These are phyloP conservation scores for Phytophthora meadii DNA, from an alignment of 352 stramenopile species.

Conservation along the genomic window DNA sequence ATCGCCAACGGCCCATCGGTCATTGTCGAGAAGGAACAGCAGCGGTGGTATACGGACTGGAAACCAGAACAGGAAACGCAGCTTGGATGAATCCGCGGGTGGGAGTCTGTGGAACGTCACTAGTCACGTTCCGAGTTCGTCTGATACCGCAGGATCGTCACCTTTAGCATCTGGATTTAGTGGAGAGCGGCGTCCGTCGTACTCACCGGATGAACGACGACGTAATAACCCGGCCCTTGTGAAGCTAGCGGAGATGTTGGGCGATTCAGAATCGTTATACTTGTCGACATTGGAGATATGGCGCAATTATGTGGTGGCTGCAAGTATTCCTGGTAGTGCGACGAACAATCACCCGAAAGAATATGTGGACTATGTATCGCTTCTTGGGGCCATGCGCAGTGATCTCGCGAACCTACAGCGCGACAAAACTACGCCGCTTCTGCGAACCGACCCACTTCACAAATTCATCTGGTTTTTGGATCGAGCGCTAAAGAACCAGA, in stretches of 20 bases:
- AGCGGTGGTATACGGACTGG: slow-evolving; percentile 22
- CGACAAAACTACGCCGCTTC: slow-evolving; percentile 73
- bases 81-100: slow-evolving; percentile 37
- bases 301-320: slow-evolving; percentile 75
- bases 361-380: slow-evolving; percentile 86
- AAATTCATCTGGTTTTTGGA: slow-evolving; percentile 92
- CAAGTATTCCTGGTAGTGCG: slow-evolving; percentile 70
- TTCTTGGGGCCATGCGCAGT: slow-evolving; percentile 78
- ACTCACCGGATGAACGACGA: slow-evolving; percentile 70
- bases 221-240: slow-evolving; percentile 69
- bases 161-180: slow-evolving; percentile 36
- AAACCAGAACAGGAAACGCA: slow-evolving; percentile 38
- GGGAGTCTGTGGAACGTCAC: slow-evolving; percentile 71
- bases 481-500: slow-evolving; percentile 78
- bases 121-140: slow-evolving; percentile 69
- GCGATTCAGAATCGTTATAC: slow-evolving; percentile 86
- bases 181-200: slow-evolving; percentile 35
- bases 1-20: slow-evolving; percentile 17
- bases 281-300: slow-evolving; percentile 80
- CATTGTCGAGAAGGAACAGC: slow-evolving; percentile 35
- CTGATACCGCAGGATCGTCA: slow-evolving; percentile 31
- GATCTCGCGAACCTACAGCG: slow-evolving; percentile 85
- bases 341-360: slow-evolving; percentile 71
- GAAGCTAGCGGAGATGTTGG: slow-evolving; percentile 81
- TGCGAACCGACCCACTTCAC: slow-evolving; percentile 81